A percentile compares a stretch with the other conserved stretches of the same genome.
Evolutionary conservation across 345 rosid genomes (phyloP).

Genomic region (Boechera retrofracta): DNA sequence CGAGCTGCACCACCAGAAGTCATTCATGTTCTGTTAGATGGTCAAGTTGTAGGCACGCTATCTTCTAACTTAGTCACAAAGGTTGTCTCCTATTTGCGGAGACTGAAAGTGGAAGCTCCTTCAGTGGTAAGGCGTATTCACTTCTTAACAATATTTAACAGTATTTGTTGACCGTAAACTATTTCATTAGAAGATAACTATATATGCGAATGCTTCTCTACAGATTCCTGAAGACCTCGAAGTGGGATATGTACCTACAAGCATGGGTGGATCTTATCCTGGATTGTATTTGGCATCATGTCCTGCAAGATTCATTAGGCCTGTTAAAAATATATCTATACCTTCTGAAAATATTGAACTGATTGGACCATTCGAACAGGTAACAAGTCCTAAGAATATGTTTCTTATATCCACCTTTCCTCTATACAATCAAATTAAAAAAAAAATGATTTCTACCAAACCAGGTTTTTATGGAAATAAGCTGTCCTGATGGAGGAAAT

Average conservation of each 20-base stretch:
- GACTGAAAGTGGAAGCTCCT: conserved; percentile 78
- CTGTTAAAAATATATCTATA: conserved; percentile 71
- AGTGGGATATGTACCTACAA: conserved; percentile 92
- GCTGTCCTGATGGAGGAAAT: conserved; percentile 95
- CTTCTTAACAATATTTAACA: conserved; percentile 14
- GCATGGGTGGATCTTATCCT: conserved; percentile 92
- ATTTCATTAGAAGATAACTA: conserved; percentile 16
- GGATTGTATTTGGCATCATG: conserved; percentile 83
- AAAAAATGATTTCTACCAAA: conserved; percentile 14
- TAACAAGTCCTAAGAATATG: conserved; percentile 35
- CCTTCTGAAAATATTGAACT: conserved; percentile 63
- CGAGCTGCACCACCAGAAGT: conserved; percentile 86
- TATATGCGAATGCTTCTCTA: conserved; percentile 36
- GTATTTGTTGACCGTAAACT: conserved; percentile 9
- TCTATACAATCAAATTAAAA: conserved; percentile 24
- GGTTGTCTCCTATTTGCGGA: conserved; percentile 77
- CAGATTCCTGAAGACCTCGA: conserved; percentile 96
- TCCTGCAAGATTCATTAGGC: conserved; percentile 90
- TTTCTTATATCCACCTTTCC: conserved; percentile 20
- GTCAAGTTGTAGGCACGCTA: conserved; percentile 79
- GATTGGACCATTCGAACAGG: conserved; percentile 99
- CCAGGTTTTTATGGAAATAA: conserved; percentile 97
- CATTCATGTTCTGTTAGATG: conserved; percentile 87
- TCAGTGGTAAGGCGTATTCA: conserved; percentile 63
- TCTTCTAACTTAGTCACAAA: conserved; percentile 60